Evolutionary conservation across 106 monocot genomes (phyloP).

Genomic region (Vanilla planifolia): DNA sequence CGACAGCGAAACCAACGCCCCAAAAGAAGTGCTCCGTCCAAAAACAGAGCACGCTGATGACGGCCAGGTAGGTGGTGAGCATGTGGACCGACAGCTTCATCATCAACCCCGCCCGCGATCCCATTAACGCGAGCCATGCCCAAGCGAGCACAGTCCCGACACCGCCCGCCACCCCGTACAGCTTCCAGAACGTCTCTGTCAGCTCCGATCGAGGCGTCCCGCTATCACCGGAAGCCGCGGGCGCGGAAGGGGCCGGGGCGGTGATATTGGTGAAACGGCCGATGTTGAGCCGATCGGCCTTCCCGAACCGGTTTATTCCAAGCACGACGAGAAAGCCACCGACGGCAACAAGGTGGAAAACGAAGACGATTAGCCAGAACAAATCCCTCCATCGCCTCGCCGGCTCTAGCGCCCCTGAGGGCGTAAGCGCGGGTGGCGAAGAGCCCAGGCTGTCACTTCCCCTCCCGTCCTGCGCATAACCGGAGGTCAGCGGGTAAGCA

Average conservation of each 20-base stretch:
- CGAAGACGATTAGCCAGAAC: slow-evolving; percentile 84
- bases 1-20: slow-evolving; percentile 87
- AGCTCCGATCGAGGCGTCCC: slow-evolving; percentile 18
- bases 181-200: slow-evolving; percentile 91
- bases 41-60: slow-evolving; percentile 91
- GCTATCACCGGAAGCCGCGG: not conserved
- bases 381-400: slow-evolving; percentile 77
- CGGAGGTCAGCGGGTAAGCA: no score
- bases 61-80: slow-evolving; percentile 83
- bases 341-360: slow-evolving; percentile 58
- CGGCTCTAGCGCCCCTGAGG: slow-evolving; percentile 10
- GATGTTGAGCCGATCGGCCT: slow-evolving; percentile 66
- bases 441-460: slow-evolving; percentile 9
- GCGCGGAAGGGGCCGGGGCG: slow-evolving; percentile 5
- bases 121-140: slow-evolving; percentile 65
- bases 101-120: slow-evolving; percentile 43
- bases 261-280: slow-evolving; percentile 62
- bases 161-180: slow-evolving; percentile 77
- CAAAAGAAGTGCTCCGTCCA: slow-evolving; percentile 85
- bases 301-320: slow-evolving; percentile 66
- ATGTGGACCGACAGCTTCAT: slow-evolving; percentile 77
- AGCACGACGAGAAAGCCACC: slow-evolving; percentile 45
- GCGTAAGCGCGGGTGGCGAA: slow-evolving; percentile 9
- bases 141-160: slow-evolving; percentile 56
- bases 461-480: slow-evolving; percentile 11